Evolutionary conservation across 2,329 filamentous ascomycete species (phyloP), one percentile per base, ranked within the genome.

Genomic region (Colletotrichum godetiae): DNA sequence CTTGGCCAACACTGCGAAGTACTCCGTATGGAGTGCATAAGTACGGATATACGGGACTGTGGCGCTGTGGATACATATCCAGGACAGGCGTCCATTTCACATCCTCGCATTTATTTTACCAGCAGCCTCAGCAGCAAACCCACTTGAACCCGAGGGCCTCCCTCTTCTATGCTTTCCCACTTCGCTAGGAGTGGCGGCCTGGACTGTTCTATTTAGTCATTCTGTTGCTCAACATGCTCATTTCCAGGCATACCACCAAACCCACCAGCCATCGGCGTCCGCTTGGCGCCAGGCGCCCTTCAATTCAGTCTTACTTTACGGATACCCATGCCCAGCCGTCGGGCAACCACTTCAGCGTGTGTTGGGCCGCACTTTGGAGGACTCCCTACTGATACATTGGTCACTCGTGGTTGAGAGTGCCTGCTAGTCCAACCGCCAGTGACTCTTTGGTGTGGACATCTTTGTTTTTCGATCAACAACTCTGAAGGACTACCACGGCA

Each of bases 181-280:
- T 22, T 53, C 31, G 42, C 37, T n/a, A 52, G 55, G 37, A 42
- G 37, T 42, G 13, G 27, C 42, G 70, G 66, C 53, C 70, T 73
- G 66, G 70, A 73, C 70, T 69, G 70, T 61, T 64, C 70, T 67
- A 73, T 73, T 73, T 69, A 35, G 59, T 59, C 59, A 69, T 27
- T 35, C n/a, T 37, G 58, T 27, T 55, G 49, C 22, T 53, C 49
- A 33, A 52, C 31, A 15, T 52, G 42, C n/a, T 53, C 31, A 33
- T 55, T 63, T 63, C 59, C 35, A 35, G 61, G 61, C 49, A 31
- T 27, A 12, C 61, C 29, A 24, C n/a, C 22, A 37, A 31, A 13
- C 5, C 53, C 49, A 15, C 27, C 31, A 29, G 46, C 15, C 22
- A 15, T 24, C 12, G 1, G n/a, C 22, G 15, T n/a, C 46, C n/a